phyloP scores from a whole-genome alignment of 1,139 yeast species.

The Yamadazyma blattariae region DNA sequence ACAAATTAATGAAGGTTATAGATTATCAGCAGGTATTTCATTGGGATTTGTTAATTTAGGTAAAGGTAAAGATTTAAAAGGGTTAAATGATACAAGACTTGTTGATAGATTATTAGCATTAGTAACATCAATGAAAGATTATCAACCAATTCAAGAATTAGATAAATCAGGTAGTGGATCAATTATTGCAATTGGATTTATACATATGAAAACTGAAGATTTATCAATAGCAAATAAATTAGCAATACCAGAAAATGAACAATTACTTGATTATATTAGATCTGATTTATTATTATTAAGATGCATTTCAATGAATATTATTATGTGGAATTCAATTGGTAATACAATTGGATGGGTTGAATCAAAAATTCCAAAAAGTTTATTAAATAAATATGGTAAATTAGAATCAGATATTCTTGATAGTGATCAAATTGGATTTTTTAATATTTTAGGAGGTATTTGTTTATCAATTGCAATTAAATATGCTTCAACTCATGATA shows the following conservation, averaged over 20 bases:
- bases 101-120: conserved; percentile 62
- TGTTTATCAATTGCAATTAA: conserved; percentile 74
- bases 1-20: conserved; percentile 74
- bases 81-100: conserved; percentile 66
- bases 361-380: conserved; percentile 48
- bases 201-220: conserved; percentile 70
- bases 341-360: conserved; percentile 59
- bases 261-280: conserved; percentile 66
- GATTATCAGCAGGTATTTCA: conserved; percentile 86
- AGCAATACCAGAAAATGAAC: conserved; percentile 60
- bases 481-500: conserved; percentile 69
- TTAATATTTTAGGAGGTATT: conserved; percentile 71
- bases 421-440: conserved; percentile 63
- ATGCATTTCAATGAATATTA: conserved; percentile 63
- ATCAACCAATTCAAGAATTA: conserved; percentile 59
- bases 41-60: conserved; percentile 87
- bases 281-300: conserved; percentile 78
- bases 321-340: conserved; percentile 74
- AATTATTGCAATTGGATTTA: conserved; percentile 68
- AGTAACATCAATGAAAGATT: conserved; percentile 65
- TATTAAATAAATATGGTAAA: conserved; percentile 27
- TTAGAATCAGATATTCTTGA: conserved; percentile 32
- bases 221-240: conserved; percentile 59
- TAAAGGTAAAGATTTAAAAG: conserved; percentile 62
- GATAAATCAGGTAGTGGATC: conserved; percentile 85